Base-by-base conservation (phyloP, 202 grass and related monocot genomes). In the Panicum virgatum region DNA sequence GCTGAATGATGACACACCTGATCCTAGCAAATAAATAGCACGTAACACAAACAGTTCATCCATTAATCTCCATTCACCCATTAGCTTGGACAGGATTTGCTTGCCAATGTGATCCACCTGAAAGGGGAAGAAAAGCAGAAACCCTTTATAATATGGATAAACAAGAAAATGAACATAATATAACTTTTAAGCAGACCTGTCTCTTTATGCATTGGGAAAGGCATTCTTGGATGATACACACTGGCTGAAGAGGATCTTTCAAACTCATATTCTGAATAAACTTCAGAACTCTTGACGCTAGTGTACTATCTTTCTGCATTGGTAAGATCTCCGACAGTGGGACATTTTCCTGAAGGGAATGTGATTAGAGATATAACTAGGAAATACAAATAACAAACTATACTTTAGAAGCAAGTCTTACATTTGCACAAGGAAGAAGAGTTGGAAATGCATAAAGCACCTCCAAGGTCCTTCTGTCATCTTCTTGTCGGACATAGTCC, bases 11-110 rank as follows among this genome's bases (percentile, higher is more conserved):
- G 23, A 54, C 64, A 80, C 64, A 95, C 95, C 95, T 83, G 95
- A 98, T 25, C 95, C 95, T 86, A 98, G 82, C 80, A 98, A 89
- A 91, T 90, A 98, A 71, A 98, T 90, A 85, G 86, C 85, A 78
- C 85, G 95, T 74, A 98, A 83, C 26, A 98, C 87, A 89, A 90
- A 85, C 30, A 95, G 82, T 83, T 93, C 92, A 18, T 98, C 92
- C 84, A 98, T 93, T 85, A 98, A 91, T 91, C 87, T 94, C 95
- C 92, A 98, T 69, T 89, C 92, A 61, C 83, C 86, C 92, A 93
- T 91, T 73, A 98, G 80, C 77, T 91, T 95, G 32, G 63, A 81
- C 34, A 98, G 78, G 82, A 98, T 98, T 79, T 86, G 89, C 73
- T 80, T 95, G 75, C 95, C 92, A 72, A 95, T 83, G 53, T 85